Evolutionary conservation across 2,329 filamentous ascomycete species (phyloP), one percentile per base, ranked within the genome.

Genomic region (Monascus ruber): DNA sequence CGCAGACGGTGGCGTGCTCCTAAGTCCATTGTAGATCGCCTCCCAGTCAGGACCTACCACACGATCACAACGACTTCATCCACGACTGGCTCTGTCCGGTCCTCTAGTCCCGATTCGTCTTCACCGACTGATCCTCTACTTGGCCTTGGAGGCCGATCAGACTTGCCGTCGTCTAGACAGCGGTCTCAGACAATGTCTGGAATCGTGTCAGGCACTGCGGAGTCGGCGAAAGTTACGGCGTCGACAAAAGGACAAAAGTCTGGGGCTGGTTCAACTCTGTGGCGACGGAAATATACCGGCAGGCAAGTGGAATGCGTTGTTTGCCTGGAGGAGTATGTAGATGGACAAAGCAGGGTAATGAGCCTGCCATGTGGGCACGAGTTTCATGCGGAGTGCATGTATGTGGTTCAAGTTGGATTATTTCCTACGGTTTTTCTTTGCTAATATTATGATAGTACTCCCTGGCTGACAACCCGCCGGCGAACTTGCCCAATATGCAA

Each of bases 401-500:
- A 68, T 81, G 87, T 83, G 33, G 9, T 24, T 10, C 11, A 36
- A 37, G 29, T 32, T 39, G 35, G 24, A 35, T 17, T 33, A 28
- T 25, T n/a, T 25, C 36, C 4, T 11, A 26, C 28, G 7, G 25
- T 24, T 24, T 33, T 5, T 38, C 31, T 47, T 47, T 42, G 52
- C 54, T 55, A 44, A 49, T 24, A 26, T 8, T 29, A 24, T 31
- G 28, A 25, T 47, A 94, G 87, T 57, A 96, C 91, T 4, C 91
- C 91, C 2, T 98, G 91, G 91, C 71, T 98, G 38, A 95, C 89
- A 0, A 96, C 88, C 10, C 81, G 89, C 36, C 83, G 91, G 47
- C 81, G 91, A 46, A 98, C 91, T n/a, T 98, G 91, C 54, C 91
- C 91, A 1, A 96, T 98, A 44, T 98, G 91, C 69, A 98, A 98